Percentiles rank a stretch among this genome's conserved stretches.
These are phyloP conservation scores for Rugonectria rugulosa DNA, from an alignment of 2,329 filamentous ascomycete species.

Conservation along the genomic window DNA sequence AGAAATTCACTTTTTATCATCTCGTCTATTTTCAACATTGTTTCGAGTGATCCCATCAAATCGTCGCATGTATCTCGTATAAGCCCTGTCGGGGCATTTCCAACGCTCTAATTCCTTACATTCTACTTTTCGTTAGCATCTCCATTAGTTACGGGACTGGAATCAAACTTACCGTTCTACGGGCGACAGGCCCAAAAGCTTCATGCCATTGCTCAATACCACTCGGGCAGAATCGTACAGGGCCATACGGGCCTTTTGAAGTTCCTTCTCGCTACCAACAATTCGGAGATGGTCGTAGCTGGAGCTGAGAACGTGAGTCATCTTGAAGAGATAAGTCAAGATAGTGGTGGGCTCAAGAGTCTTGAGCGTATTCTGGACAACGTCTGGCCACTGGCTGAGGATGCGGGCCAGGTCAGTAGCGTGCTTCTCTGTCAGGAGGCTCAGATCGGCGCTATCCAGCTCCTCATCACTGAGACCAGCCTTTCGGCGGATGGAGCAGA, in stretches of 20 bases:
- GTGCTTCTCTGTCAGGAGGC: slow-evolving; percentile 74
- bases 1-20: slow-evolving; percentile 35
- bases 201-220: slow-evolving; percentile 85
- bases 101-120: slow-evolving; percentile 30
- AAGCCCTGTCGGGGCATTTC: not conserved
- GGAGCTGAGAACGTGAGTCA: slow-evolving; percentile 81
- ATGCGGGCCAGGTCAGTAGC: slow-evolving; percentile 77
- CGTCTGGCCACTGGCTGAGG: slow-evolving; percentile 86
- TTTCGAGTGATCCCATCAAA: slow-evolving; percentile 17
- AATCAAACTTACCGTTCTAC: slow-evolving; percentile 61
- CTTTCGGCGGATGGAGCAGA: slow-evolving; percentile 69
- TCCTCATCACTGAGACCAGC: slow-evolving; percentile 63
- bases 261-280: slow-evolving; percentile 77
- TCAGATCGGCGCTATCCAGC: slow-evolving; percentile 69
- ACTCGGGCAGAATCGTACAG: slow-evolving; percentile 79
- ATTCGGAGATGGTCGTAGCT: slow-evolving; percentile 86
- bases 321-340: slow-evolving; percentile 77
- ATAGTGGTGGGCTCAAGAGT: slow-evolving; percentile 75
- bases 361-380: slow-evolving; percentile 83
- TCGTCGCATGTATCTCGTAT: slow-evolving; percentile 15
- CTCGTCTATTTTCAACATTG: slow-evolving; percentile 29
- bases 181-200: slow-evolving; percentile 77
- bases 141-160: accelerated
- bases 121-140: slow-evolving; percentile 31
- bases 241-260: slow-evolving; percentile 73